Evolutionary conservation across 768 basidiomycete genomes (phyloP).

Genomic region (Russula compacta): DNA sequence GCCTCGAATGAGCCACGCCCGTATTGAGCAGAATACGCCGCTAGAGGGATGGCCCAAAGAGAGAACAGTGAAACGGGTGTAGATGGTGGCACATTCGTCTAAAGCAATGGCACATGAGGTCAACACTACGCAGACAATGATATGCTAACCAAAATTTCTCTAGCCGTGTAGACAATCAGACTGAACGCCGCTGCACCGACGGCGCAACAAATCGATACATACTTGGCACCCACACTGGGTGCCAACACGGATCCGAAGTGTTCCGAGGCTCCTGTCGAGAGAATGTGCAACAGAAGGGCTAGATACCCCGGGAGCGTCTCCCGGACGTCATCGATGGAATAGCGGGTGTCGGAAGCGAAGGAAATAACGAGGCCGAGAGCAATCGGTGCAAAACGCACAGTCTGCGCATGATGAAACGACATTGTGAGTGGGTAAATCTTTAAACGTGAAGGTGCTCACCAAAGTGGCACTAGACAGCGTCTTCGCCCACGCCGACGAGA

Average conservation of each 20-base stretch:
- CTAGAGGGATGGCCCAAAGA: conserved; percentile 49
- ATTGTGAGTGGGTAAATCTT: not conserved
- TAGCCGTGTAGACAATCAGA: conserved; percentile 55
- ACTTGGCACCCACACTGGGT: conserved; percentile 47
- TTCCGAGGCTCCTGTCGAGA: conserved; percentile 53
- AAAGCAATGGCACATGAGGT: not conserved
- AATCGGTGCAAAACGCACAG: conserved; percentile 41
- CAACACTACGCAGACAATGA: not conserved
- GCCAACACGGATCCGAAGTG: conserved; percentile 51
- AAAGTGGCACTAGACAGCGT: conserved; percentile 40
- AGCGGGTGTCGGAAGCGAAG: conserved; percentile 44
- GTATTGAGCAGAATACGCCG: conserved; percentile 55
- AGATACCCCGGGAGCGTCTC: conserved; percentile 54
- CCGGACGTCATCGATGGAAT: conserved; percentile 35
- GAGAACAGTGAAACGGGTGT: conserved; percentile 49
- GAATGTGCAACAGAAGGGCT: conserved; percentile 49
- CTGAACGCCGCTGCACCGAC: conserved; percentile 56
- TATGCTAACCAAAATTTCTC: conserved; percentile 45
- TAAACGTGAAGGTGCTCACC: conserved; percentile 29
- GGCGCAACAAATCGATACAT: conserved; percentile 46
- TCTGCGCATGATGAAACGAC: conserved; percentile 27
- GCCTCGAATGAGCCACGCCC: conserved; percentile 41
- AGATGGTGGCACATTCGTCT: conserved; percentile 30
- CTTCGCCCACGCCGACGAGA: conserved; percentile 58
- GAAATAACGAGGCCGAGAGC: conserved; percentile 43